A percentile compares a stretch with the other conserved stretches of the same genome.
Evolutionary conservation across 2,329 filamentous ascomycete species (phyloP).

Genomic region (Pezicula radicicola): DNA sequence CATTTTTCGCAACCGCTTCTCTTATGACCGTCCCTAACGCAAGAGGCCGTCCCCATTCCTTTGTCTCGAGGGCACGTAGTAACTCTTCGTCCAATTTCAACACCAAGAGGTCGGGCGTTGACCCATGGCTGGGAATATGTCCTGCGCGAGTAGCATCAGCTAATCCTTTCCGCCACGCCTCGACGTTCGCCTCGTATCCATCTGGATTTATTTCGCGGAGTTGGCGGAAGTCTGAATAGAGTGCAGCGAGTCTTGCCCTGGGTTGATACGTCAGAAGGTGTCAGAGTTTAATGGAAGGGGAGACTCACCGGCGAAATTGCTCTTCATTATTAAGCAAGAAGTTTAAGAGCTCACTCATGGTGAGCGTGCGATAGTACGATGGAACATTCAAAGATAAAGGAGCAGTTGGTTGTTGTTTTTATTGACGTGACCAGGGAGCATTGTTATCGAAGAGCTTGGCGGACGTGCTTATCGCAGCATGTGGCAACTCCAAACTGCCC

Average conservation of each 20-base stretch:
- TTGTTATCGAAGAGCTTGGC: neutral
- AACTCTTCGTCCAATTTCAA: slow-evolving; percentile 61
- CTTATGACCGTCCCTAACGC: slow-evolving; percentile 74
- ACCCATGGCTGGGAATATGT: slow-evolving; percentile 36
- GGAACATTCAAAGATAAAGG: neutral
- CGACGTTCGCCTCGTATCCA: slow-evolving; percentile 76
- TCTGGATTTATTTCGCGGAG: slow-evolving; percentile 79
- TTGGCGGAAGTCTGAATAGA: slow-evolving; percentile 82
- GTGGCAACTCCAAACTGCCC: too few species aligned
- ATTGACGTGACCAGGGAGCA: neutral
- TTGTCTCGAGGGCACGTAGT: slow-evolving; percentile 67
- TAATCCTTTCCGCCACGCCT: slow-evolving; percentile 75
- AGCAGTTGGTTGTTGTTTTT: slow-evolving; percentile 8
- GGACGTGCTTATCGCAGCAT: slow-evolving; percentile 7
- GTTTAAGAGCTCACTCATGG: slow-evolving; percentile 65
- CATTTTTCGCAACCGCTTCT: slow-evolving; percentile 67
- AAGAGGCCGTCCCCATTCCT: slow-evolving; percentile 77
- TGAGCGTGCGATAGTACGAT: slow-evolving; percentile 14
- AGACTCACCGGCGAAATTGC: slow-evolving; percentile 54
- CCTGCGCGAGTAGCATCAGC: slow-evolving; percentile 66
- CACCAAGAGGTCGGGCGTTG: slow-evolving; percentile 46
- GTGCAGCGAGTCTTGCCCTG: slow-evolving; percentile 74
- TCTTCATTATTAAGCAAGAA: slow-evolving; percentile 61
- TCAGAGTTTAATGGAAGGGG: neutral
- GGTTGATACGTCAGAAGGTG: slow-evolving; percentile 1